A percentile compares a stretch with the other conserved stretches of the same genome.
These are phyloP conservation scores for Sedum album DNA, from an alignment of 164 flowering plant genomes.

Conservation along the genomic window DNA sequence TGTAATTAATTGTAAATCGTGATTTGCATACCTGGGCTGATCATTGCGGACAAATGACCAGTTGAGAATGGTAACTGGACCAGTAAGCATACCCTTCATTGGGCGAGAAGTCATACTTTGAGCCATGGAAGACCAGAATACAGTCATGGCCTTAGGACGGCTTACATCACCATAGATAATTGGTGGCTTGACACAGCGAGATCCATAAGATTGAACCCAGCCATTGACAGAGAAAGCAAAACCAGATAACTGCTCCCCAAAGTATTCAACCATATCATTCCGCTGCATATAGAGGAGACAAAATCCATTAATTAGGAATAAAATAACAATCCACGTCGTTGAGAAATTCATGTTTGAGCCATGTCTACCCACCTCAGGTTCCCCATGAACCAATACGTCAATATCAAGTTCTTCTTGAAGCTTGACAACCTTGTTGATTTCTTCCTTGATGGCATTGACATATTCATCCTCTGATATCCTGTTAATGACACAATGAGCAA, in stretches of 20 bases:
- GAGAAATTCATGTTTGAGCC: background rate
- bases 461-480: constrained; percentile 87
- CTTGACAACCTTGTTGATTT: constrained; percentile 76
- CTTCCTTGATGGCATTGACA: constrained; percentile 68
- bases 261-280: constrained; percentile 94
- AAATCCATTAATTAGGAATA: background rate
- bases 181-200: constrained; percentile 91
- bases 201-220: constrained; percentile 89
- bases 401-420: constrained; percentile 94
- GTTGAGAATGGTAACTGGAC: no score
- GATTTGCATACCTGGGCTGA: no score
- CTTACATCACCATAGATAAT: constrained; percentile 90
- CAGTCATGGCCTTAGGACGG: constrained; percentile 85
- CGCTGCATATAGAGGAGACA: constrained; percentile 31
- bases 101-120: constrained; percentile 60
- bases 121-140: constrained; percentile 74
- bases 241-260: constrained; percentile 86
- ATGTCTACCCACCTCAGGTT: constrained; percentile 72
- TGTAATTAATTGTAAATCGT: constrained; percentile 12
- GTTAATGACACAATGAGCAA: background rate
- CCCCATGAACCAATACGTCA: constrained; percentile 96
- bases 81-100: constrained; percentile 40
- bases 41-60: no score
- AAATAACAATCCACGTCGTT: background rate
- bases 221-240: constrained; percentile 84